Base-by-base conservation (phyloP, 2,329 filamentous ascomycete genomes). In the Fusarium begoniae region DNA sequence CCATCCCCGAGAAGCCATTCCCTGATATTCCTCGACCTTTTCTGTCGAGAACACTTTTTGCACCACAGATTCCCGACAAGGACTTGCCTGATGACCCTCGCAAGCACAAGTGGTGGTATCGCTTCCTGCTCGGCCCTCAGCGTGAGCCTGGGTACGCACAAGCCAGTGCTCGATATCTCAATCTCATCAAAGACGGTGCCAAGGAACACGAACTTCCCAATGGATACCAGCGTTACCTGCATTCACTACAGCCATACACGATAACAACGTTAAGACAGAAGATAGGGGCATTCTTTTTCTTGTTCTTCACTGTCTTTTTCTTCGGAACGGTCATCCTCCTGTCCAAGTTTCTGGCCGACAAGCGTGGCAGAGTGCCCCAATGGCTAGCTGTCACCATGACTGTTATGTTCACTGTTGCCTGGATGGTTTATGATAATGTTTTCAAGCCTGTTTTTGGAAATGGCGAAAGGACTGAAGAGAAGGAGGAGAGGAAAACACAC, bases 1-100 rank as follows among this genome's bases (percentile, higher is more conserved):
- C 87, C 1, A 89, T 96, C 1, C 92, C 94, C 0, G 86, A 91
- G 62, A 84, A 86, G 55, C 93, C 84, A 0, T 87, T 84, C 28
- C 85, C 86, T 0, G 83, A 84, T 6, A 80, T 87, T 2, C 87
- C 91, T 1, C 84, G 82, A 48, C 87, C 93, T 0, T 97, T 98
- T 84, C 89, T 93, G 76, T 95, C 95, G 3, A 93, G 95, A 80
- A 98, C 96, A 0, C 88, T 99, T 2, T 94, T 94, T 79, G 92
- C 92, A 1, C 92, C 94, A 2, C 82, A 83, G 17, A 71, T 88
- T 11, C 84, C 85, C 6, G 80, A 81, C 10, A 62, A 81, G 4
- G 78, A 79, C 11, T 64, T 76, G 41, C 82, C 62, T 57, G 79
- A 72, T 61, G 80, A 75, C 51, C 76, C 81, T 43, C 80, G 79